Evolutionary conservation across 1,284 basidiomycete species (phyloP), one percentile per base, ranked within the genome.

Genomic region (Somion occarium): DNA sequence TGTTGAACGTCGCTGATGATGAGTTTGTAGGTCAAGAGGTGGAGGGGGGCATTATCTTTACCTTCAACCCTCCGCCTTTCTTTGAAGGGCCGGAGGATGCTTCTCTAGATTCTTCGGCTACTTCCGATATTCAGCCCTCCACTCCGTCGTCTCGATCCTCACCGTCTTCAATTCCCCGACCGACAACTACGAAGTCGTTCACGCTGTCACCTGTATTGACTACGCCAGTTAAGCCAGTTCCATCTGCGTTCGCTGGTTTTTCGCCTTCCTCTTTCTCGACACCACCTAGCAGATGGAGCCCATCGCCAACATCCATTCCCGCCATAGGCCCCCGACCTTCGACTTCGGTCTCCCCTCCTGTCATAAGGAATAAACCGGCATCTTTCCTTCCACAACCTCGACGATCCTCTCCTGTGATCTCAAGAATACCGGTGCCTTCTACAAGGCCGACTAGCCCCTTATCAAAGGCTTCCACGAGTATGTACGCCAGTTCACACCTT

Each of bases 41-140:
- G 9, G 75, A 79, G 42, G 80, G 80, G 13, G 85, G 85, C 11
- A 85, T 88, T 61, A 81, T 75, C 56, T 86, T 88, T 56, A 82
- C 75, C 2, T 86, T 88, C 58, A 80, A 77, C 5, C 76, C 79
- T 12, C 81, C 83, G 1, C 55, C 64, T 11, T 37, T 49, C 7
- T 66, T 64, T 37, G 56, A 58, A 22, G 63, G 61, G 26, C 53
- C 59, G 5, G 55, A 53, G 20, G 53, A 53, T 38, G 38, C 9
- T 45, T 26, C 44, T 15, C 7, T 26, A 9, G 24, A 45, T 45
- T 39, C 41, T 43, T 54, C 52, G 50, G 52, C 38, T 46, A 50
- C 53, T 25, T 53, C 58, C 5, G 56, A 58, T 26, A 46, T 61
- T 46, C 48, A 34, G 15, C 53, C 50, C 13, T 57, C 55, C 37